phyloP scores from a whole-genome alignment of 176 grass and related monocot genomes.

The Musa itinerans region DNA sequence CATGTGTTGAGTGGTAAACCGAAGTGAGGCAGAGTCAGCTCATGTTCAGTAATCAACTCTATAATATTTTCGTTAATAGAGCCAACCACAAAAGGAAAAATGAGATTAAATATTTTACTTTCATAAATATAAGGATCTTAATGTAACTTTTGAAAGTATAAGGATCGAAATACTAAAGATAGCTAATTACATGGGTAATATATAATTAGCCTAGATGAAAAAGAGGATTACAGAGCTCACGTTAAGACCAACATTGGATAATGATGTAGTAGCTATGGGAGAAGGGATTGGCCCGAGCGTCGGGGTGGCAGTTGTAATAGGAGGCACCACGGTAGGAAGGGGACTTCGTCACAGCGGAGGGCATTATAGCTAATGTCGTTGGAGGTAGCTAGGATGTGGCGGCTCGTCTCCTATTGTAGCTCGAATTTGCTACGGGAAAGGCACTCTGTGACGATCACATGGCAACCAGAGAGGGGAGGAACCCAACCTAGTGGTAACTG shows the following conservation, averaged over 20 bases:
- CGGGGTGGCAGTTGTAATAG: slow-evolving; percentile 8
- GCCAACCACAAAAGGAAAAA: no score
- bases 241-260: not conserved
- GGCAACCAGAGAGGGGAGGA: not conserved
- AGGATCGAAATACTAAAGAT: no score
- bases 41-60: no score
- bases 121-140: no score
- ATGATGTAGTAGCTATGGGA: not conserved
- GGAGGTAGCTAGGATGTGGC: not conserved
- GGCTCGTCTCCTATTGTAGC: not conserved
- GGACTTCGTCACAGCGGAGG: not conserved
- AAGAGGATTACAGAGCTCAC: not conserved
- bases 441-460: not conserved
- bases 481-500: not conserved
- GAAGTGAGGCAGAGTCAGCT: no score
- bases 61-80: no score
- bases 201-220: no score
- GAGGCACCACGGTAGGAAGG: not conserved
- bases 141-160: no score
- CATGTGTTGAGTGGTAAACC: no score
- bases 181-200: no score
- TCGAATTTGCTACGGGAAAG: not conserved
- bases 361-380: not conserved
- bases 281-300: not conserved
- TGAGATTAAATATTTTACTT: no score